Evolutionary conservation across 2,329 filamentous ascomycete genomes (phyloP).

Genomic region (Colletotrichum siamense): DNA sequence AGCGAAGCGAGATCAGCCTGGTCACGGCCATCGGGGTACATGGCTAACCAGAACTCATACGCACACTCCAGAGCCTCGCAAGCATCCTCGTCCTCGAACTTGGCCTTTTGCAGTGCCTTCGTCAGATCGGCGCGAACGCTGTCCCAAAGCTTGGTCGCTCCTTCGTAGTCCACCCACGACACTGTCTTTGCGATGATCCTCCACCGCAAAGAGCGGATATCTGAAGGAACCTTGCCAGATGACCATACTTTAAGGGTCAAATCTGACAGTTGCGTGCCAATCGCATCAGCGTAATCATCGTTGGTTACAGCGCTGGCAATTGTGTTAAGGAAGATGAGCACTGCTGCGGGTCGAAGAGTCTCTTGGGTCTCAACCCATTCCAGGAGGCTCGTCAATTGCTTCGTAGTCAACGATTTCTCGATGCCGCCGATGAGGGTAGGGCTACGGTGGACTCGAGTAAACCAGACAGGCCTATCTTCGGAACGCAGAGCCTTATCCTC

Average conservation of each 20-base stretch:
- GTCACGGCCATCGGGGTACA: constrained; percentile 39
- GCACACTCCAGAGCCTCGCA: constrained; percentile 48
- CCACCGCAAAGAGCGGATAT: constrained; percentile 44
- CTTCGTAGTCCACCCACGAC: constrained; percentile 36
- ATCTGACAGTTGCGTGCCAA: constrained; percentile 43
- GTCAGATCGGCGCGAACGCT: constrained; percentile 35
- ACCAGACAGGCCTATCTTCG: constrained; percentile 30
- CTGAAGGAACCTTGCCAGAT: constrained; percentile 31
- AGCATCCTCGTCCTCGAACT: constrained; percentile 37
- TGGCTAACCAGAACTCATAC: constrained; percentile 41
- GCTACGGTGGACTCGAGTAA: constrained; percentile 21
- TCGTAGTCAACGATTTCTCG: constrained; percentile 48
- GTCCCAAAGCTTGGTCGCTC: constrained; percentile 37
- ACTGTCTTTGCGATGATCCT: constrained; percentile 40
- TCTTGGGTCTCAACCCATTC: constrained; percentile 45
- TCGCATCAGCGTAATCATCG: constrained; percentile 48
- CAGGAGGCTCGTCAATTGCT: constrained; percentile 49
- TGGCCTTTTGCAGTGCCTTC: constrained; percentile 36
- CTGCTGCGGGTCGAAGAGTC: constrained; percentile 32
- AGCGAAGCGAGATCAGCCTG: constrained; percentile 34
- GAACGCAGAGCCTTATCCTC: constrained; percentile 25
- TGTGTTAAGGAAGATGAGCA: constrained; percentile 47
- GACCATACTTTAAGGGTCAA: constrained; percentile 31
- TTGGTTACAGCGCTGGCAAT: constrained; percentile 46
- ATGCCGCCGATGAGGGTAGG: constrained; percentile 27